phyloP scores from a whole-genome alignment of 345 rosid species.

The Citrus unshiu region DNA sequence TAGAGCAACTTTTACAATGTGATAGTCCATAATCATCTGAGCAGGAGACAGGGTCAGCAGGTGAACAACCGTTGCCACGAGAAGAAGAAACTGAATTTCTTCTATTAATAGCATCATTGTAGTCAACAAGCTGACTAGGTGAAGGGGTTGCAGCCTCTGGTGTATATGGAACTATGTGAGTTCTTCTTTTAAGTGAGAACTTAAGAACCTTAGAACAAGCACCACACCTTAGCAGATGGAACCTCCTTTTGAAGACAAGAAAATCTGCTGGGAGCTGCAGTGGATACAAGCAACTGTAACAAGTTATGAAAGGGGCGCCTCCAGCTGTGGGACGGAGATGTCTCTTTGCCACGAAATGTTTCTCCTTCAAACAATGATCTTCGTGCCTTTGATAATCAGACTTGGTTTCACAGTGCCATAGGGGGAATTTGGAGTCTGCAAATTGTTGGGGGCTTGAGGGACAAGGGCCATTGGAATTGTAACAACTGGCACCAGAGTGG shows the following conservation, averaged over 20 bases:
- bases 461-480: slow-evolving; percentile 42
- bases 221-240: slow-evolving; percentile 72
- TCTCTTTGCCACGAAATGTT: slow-evolving; percentile 47
- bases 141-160: slow-evolving; percentile 24
- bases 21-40: slow-evolving; percentile 37
- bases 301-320: slow-evolving; percentile 74
- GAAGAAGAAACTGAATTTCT: slow-evolving; percentile 17
- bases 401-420: slow-evolving; percentile 33
- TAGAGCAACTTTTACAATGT: slow-evolving; percentile 22
- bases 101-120: slow-evolving; percentile 12
- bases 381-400: slow-evolving; percentile 50
- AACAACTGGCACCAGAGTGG: slow-evolving; percentile 30
- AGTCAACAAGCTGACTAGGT: slow-evolving; percentile 33
- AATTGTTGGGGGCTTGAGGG: slow-evolving; percentile 56
- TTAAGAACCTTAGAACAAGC: slow-evolving; percentile 58
- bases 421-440: slow-evolving; percentile 39
- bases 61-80: slow-evolving; percentile 12
- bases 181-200: slow-evolving; percentile 56
- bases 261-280: slow-evolving; percentile 82
- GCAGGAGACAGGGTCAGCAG: slow-evolving; percentile 27
- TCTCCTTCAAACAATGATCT: slow-evolving; percentile 39
- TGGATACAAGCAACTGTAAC: slow-evolving; percentile 49
- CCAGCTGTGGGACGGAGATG: slow-evolving; percentile 74
- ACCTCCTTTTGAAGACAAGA: slow-evolving; percentile 54
- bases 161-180: slow-evolving; percentile 50